Conservation (phyloP, 768 basidiomycete genomes). For the Auriscalpium microsporum region DNA sequence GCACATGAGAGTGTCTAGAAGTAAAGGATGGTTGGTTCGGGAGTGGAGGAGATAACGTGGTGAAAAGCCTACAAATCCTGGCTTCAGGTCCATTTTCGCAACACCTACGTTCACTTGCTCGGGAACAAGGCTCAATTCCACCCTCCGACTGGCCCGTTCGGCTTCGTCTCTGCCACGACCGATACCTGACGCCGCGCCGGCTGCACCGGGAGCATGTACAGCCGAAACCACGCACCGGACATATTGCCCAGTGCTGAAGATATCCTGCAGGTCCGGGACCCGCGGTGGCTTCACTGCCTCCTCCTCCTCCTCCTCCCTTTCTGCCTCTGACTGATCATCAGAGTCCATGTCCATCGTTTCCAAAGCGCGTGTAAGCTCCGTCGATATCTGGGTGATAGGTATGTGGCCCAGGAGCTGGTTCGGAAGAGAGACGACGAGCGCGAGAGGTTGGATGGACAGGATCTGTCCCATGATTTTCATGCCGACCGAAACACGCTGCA, state of each 20-base stretch:
- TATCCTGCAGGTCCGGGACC: slow-evolving; percentile 61
- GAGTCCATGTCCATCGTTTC: slow-evolving; percentile 51
- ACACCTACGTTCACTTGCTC: slow-evolving; percentile 79
- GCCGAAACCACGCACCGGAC: slow-evolving; percentile 69
- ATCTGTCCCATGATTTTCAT: slow-evolving; percentile 89
- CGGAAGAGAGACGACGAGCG: slow-evolving; percentile 88
- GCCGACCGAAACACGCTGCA: slow-evolving; percentile 66
- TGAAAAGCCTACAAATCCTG: slow-evolving; percentile 57
- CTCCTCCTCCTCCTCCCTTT: slow-evolving; percentile 44
- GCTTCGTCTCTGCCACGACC: slow-evolving; percentile 61
- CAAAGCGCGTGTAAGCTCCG: slow-evolving; percentile 64
- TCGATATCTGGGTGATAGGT: slow-evolving; percentile 87
- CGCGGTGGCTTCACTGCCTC: slow-evolving; percentile 21
- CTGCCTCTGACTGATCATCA: slow-evolving; percentile 35
- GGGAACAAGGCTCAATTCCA: slow-evolving; percentile 81
- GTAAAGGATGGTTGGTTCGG: not conserved
- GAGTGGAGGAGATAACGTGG: slow-evolving; percentile 1
- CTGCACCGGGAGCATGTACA: slow-evolving; percentile 59
- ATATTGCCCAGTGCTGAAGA: slow-evolving; percentile 84
- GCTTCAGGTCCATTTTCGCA: slow-evolving; percentile 63
- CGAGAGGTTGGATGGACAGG: slow-evolving; percentile 77
- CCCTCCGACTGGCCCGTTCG: slow-evolving; percentile 58
- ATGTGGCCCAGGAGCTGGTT: slow-evolving; percentile 91
- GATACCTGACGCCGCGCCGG: slow-evolving; percentile 41
- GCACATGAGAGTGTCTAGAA: slow-evolving; percentile 65